Percentiles rank a stretch among this genome's conserved stretches.
These are phyloP conservation scores for Sclerotinia glacialis DNA, from an alignment of 2,329 filamentous ascomycete genomes.

Conservation along the genomic window DNA sequence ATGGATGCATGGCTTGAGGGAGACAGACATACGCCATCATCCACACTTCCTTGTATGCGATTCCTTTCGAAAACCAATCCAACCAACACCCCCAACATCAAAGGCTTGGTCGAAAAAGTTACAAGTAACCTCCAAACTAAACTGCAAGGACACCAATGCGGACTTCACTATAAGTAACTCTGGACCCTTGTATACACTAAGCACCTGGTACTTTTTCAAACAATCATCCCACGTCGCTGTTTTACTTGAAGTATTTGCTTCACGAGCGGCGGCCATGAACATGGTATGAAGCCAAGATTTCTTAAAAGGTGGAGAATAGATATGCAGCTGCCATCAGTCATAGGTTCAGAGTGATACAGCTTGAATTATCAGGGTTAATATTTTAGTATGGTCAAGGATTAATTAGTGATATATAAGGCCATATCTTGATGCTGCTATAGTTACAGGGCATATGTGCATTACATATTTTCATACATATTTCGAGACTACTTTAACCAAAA, in stretches of 20 bases:
- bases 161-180: constrained; percentile 9
- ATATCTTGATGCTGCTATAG: constrained; percentile 10
- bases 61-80: constrained; percentile 13
- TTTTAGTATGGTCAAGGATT: background rate
- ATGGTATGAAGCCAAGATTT: constrained; percentile 7
- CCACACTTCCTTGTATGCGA: background rate
- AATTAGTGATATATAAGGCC: background rate
- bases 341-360: background rate
- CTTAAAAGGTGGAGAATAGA: background rate
- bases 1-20: background rate
- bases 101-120: constrained; percentile 3
- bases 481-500: background rate
- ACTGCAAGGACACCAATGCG: constrained; percentile 22
- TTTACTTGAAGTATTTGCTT: constrained; percentile 14
- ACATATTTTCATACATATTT: constrained; percentile 6
- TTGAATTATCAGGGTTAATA: background rate
- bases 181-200: constrained; percentile 15
- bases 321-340: constrained; percentile 19
- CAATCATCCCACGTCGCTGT: constrained; percentile 31
- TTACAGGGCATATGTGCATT: constrained; percentile 11
- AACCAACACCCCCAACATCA: background rate
- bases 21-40: constrained; percentile 8
- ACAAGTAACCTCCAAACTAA: background rate
- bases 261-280: constrained; percentile 15
- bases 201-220: constrained; percentile 2